Evolutionary conservation across 2,329 filamentous ascomycete species (phyloP).

Genomic region (Stromatinia cepivora): DNA sequence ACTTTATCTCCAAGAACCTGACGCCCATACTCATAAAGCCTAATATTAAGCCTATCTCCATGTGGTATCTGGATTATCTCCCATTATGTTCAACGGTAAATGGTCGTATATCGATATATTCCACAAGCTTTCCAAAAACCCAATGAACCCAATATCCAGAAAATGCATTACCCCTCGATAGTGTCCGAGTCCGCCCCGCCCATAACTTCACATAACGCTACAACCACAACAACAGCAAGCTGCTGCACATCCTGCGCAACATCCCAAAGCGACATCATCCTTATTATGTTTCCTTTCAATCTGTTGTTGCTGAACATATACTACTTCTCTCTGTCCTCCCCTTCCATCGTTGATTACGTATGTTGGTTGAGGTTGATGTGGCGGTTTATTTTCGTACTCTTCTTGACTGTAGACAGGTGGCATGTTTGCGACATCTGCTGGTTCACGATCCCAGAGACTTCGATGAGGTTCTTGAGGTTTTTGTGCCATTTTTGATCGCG

Average conservation of each 20-base stretch:
- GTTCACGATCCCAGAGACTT: constrained; percentile 17
- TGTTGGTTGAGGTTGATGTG: constrained; percentile 1
- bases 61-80: neutral
- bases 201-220: constrained; percentile 18
- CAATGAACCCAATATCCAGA: neutral
- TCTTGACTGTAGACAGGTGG: constrained; percentile 16
- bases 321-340: neutral
- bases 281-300: neutral
- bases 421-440: constrained; percentile 17
- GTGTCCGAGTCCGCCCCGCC: too few species aligned
- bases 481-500: constrained; percentile 7
- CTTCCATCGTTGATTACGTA: neutral
- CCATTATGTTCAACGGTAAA: neutral
- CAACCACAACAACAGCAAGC: constrained; percentile 17
- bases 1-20: neutral
- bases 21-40: neutral
- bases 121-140: neutral
- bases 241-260: constrained; percentile 11
- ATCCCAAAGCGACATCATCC: constrained; percentile 16
- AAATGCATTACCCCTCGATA: too few species aligned
- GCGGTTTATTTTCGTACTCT: constrained; percentile 2
- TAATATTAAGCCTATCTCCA: neutral
- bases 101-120: neutral
- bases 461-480: constrained; percentile 10
- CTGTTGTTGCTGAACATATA: constrained; percentile 12